Base-by-base conservation (phyloP, 257 asterid species). In the Coffea eugenioides region DNA sequence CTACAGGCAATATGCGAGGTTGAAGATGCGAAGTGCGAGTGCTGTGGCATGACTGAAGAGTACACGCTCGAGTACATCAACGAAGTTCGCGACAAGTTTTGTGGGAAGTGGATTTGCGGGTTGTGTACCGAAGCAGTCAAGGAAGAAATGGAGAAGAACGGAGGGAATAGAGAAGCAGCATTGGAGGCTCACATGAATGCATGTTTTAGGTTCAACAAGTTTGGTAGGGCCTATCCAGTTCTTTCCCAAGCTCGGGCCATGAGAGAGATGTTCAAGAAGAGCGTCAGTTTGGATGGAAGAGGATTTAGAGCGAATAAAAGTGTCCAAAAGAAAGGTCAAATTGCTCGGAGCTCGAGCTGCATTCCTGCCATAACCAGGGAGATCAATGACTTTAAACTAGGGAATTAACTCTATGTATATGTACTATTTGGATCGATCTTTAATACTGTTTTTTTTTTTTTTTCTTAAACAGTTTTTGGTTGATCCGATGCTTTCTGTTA, bases 1-100 rank as follows among this genome's bases (percentile, higher is more conserved):
- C 73, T 76, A 0, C 21, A 34, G 11, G 85, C 94, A 1, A 86
- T 93, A 66, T 87, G 92, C 0, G 98, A 94, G 85, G 88, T 90
- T 8, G 98, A 93, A 81, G 95, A 90, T 14, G 95, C 98, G 0
- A 92, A 93, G 85, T 95, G 99, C 81, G 99, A 95, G 89, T 92
- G 99, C 70, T 95, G 99, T n/a, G 98, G 99, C 62, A 87, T 95
- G 95, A 85, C 86, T 4, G 99, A 95, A 70, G 99, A 95, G 83
- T 93, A 90, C 88, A 95, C 99, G 0, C 91, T 88, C 0, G 88
- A 86, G 41, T 93, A 95, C 86, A 90, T 93, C 71, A 82, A 81
- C 64, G 84, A 82, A 31, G 84, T 93, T 57, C 88, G 91, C 0
- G 90, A 87, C 6, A 93, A 80, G 76, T 85, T 83, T 48, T 84